Evolutionary conservation across 2,329 filamentous ascomycete genomes (phyloP).

Genomic region (Westerdykella ornata): DNA sequence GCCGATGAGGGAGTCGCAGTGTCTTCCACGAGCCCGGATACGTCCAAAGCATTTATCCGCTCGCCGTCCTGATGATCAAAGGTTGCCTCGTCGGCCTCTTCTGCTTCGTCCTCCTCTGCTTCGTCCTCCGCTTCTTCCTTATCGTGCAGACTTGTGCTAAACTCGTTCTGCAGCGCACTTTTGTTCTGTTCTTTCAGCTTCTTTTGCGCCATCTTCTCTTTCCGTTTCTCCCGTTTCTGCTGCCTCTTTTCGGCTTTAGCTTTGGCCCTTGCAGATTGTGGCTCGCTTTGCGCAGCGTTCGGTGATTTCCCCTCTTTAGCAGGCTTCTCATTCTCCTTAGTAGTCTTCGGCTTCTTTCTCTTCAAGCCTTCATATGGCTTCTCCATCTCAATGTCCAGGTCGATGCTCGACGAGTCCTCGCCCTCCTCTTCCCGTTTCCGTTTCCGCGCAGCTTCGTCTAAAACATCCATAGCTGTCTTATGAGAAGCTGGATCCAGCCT

Average conservation of each 20-base stretch:
- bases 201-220: slow-evolving; percentile 40
- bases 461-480: slow-evolving; percentile 86
- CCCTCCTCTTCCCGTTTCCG: slow-evolving; percentile 54
- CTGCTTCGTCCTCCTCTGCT: slow-evolving; percentile 16
- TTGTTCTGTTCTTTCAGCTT: slow-evolving; percentile 33
- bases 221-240: slow-evolving; percentile 41
- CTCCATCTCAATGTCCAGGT: slow-evolving; percentile 33
- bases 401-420: slow-evolving; percentile 28
- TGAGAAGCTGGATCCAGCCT: slow-evolving; percentile 88
- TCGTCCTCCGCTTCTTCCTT: slow-evolving; percentile 23
- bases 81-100: slow-evolving; percentile 17
- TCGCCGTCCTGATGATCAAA: slow-evolving; percentile 18
- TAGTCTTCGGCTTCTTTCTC: slow-evolving; percentile 41
- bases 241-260: slow-evolving; percentile 40
- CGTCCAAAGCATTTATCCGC: slow-evolving; percentile 30
- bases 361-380: slow-evolving; percentile 37
- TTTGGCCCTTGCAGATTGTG: slow-evolving; percentile 14
- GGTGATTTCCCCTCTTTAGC: slow-evolving; percentile 5
- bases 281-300: slow-evolving; percentile 13
- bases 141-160: slow-evolving; percentile 22
- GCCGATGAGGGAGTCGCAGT: slow-evolving; percentile 28
- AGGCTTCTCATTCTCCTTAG: slow-evolving; percentile 16
- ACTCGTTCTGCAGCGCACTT: slow-evolving; percentile 27
- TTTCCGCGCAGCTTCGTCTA: slow-evolving; percentile 77
- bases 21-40: slow-evolving; percentile 33